Conservation (phyloP, 106 monocot species). For the Allium sativum region DNA sequence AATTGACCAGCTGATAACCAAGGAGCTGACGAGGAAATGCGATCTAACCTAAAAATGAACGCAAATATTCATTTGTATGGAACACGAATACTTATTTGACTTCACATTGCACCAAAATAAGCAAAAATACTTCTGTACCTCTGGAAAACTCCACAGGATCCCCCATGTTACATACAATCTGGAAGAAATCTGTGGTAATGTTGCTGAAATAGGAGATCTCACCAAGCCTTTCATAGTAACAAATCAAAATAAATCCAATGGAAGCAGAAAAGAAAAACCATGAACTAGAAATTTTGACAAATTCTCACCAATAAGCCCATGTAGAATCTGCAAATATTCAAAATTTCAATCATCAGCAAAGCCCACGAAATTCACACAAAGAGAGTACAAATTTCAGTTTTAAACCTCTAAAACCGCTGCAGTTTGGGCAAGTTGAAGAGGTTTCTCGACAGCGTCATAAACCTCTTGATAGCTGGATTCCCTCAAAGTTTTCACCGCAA, state of each 20-base stretch:
- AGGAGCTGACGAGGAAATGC: constrained; percentile 80
- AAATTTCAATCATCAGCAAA: constrained; percentile 2
- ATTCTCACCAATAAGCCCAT: constrained; percentile 51
- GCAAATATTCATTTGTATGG: neutral
- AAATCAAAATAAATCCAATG: neutral
- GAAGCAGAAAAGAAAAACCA: neutral
- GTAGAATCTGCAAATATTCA: constrained; percentile 34
- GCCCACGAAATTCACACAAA: neutral
- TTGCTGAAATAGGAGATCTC: constrained; percentile 71
- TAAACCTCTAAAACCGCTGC: constrained; percentile 55
- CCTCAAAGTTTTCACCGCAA: constrained; percentile 42
- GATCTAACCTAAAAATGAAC: constrained; percentile 41
- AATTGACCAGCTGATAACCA: constrained; percentile 98
- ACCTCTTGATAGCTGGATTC: constrained; percentile 34
- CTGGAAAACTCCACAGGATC: constrained; percentile 67
- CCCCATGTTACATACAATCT: constrained; percentile 73
- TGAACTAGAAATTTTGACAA: neutral
- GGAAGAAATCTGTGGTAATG: constrained; percentile 63
- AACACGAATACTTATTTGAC: too few species aligned
- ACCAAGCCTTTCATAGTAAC: constrained; percentile 39
- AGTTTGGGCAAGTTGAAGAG: constrained; percentile 62
- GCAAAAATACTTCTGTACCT: constrained; percentile 22
- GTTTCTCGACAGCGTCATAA: constrained; percentile 56
- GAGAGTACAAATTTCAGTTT: neutral
- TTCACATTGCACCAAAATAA: neutral